phyloP scores from a whole-genome alignment of 2,329 filamentous ascomycete genomes.

The Colletotrichum lindemuthianum region DNA sequence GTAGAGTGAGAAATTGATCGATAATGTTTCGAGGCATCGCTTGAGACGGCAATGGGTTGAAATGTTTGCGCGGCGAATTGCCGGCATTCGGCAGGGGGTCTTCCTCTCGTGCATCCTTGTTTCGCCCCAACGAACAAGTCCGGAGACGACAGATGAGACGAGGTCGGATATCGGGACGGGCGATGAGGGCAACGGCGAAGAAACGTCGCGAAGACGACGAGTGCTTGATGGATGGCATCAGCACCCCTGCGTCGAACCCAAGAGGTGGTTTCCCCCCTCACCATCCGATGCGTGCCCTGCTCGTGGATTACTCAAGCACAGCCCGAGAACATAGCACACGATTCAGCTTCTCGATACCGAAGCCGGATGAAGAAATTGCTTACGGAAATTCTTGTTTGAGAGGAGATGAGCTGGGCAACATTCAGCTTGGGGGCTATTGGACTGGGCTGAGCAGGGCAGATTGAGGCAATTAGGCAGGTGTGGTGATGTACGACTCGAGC shows the following conservation, averaged over 20 bases:
- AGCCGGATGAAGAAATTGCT: not conserved
- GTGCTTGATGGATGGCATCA: too few relatives aligned
- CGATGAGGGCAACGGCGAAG: not conserved
- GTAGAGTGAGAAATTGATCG: constrained; percentile 2
- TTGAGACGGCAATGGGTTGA: constrained; percentile 10
- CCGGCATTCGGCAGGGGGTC: not conserved
- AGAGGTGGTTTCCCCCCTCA: not conserved
- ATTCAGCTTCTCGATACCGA: constrained; percentile 6
- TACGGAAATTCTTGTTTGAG: not conserved
- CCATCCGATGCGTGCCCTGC: not conserved
- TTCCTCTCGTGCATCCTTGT: not conserved
- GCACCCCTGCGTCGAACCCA: not conserved
- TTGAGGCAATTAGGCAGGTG: not conserved
- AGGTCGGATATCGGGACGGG: not conserved
- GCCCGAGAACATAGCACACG: not conserved
- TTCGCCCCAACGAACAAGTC: not conserved
- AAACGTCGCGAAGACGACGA: too few relatives aligned
- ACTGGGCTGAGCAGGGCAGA: not conserved
- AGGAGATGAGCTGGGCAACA: too few relatives aligned
- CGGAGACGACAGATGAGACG: not conserved
- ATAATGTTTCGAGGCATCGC: not conserved
- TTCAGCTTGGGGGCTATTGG: not conserved
- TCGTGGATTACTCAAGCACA: constrained; percentile 1
- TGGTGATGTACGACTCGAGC: constrained; percentile 1
- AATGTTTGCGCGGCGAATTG: not conserved